Base-by-base conservation (phyloP, 164 flowering plant species). In the Santalum album region DNA sequence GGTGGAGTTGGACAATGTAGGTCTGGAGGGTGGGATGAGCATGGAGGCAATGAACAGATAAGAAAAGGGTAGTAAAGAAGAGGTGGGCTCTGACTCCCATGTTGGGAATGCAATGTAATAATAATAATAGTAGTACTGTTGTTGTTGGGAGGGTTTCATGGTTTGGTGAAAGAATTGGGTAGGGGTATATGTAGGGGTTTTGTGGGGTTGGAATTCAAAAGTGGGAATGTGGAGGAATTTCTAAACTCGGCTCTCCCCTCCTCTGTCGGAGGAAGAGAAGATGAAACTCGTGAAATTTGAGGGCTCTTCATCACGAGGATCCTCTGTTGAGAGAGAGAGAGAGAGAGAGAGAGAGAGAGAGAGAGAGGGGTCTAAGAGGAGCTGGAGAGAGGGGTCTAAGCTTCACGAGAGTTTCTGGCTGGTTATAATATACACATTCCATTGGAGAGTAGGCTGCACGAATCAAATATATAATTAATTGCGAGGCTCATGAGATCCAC, bases 291-390 rank as follows among this genome's bases (percentile, higher is more conserved):
- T 86, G 95, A 83, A 65, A 57, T 59, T 27, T 53, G 61, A 69
- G 84, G 68, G 84, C 89, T 79, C 80, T 68, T 39, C 71, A 58
- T 83, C 95, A 86, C 95, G 95, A 75, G 90, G 68, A 70, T 75
- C 73, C 46, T 74, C 78, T 77, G 76, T 69, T 64, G 44, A 27
- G 63, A 57, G 65, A 25, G 70, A 54, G 59, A 49, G 57, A 61
- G 69, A 36, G 40, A 36, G 40, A 36, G 40, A 36, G 40, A 36
- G 40, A 36, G 40, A 36, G 40, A 36, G 40, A 36, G 40, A 36
- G 40, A 36, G 40, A 36, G 40, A 36, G 40, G 12, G 40, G 12
- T 5, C 5, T 5, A 32, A 11, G 11, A 11, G 11, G 35, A 32
- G 35, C 5, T 5, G 11, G 35, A 32, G 35, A 32, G 35, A 32